These are phyloP conservation scores for Quercus bicolor DNA, from an alignment of 306 rosid species.

Conservation along the genomic window DNA sequence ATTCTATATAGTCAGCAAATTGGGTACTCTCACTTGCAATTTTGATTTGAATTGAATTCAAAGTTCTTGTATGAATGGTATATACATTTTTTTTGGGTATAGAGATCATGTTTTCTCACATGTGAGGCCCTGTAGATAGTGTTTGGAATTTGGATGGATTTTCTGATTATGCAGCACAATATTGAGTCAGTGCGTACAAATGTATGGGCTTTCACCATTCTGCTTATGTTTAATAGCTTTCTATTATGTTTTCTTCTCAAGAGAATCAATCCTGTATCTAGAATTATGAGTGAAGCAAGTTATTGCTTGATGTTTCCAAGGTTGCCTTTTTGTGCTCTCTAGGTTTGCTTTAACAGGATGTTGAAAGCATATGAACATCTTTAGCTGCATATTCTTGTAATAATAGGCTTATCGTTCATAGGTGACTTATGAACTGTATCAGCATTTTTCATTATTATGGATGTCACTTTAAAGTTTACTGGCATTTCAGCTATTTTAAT, in stretches of 20 bases:
- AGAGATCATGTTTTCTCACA: neutral
- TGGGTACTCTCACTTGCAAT: conserved; percentile 22
- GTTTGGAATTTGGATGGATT: neutral
- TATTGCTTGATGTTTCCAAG: neutral
- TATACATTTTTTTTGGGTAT: conserved; percentile 24
- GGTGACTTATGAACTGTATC: neutral
- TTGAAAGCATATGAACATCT: neutral
- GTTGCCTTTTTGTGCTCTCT: neutral
- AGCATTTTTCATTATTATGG: neutral
- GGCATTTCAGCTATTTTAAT: neutral
- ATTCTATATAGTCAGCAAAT: conserved; percentile 31
- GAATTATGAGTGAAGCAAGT: neutral
- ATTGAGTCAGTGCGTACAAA: neutral
- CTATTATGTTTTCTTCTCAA: neutral
- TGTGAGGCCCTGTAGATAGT: conserved; percentile 1
- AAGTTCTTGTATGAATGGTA: conserved; percentile 35
- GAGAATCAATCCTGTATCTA: neutral
- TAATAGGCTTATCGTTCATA: neutral
- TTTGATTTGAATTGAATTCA: conserved; percentile 22
- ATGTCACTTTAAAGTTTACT: neutral
- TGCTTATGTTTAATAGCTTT: neutral
- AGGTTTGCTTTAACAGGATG: neutral
- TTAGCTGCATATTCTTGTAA: neutral
- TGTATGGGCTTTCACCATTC: neutral
- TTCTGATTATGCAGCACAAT: neutral